Base-by-base conservation (phyloP, 345 rosid genomes). In the Trapa bicornis region DNA sequence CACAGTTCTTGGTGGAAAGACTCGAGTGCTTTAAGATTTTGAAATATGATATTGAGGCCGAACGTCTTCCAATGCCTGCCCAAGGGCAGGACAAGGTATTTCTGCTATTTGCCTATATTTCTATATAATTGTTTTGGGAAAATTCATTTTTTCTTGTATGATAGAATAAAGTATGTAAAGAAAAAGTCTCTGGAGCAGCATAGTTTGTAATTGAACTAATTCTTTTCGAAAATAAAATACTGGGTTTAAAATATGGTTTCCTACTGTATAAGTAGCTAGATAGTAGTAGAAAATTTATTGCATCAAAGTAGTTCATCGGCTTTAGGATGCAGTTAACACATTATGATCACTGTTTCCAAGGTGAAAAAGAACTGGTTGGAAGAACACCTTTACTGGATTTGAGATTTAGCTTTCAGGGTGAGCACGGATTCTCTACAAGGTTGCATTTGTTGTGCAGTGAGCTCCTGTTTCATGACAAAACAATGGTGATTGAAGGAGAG, bases 11-110 rank as follows among this genome's bases (percentile, higher is more conserved):
- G 77, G 98, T 91, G 84, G 98, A 91, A 69, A 84, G 94, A 48
- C 96, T 95, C 47, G 97, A 91, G 82, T 95, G 98, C 76, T 91
- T 95, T 71, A 87, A 85, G 85, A 81, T 85, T 72, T 74, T 95
- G 32, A 91, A 80, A 76, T 91, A 95, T 82, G 99, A 95, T 70
- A 88, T 91, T 70, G 99, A 91, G 74, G 96, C 94, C 22, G 96
- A 91, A 73, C 92, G 94, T 67, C 91, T 91, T 66, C 90, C 97
- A 15, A 87, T 78, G 81, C 79, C 96, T 82, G 77, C 74, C 67
- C 87, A 83, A 62, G 98, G 92, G 67, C 83, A 86, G 76, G 98
- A 95, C 63, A 89, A 91, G 92, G 98, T 89, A 76, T 53, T 15
- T 37, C 37, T 16, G 10, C 53, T 15, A 38, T 52, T 45, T 60